Evolutionary conservation across 1,284 basidiomycete species (phyloP).

Genomic region (Cutaneotrichosporon sp.): DNA sequence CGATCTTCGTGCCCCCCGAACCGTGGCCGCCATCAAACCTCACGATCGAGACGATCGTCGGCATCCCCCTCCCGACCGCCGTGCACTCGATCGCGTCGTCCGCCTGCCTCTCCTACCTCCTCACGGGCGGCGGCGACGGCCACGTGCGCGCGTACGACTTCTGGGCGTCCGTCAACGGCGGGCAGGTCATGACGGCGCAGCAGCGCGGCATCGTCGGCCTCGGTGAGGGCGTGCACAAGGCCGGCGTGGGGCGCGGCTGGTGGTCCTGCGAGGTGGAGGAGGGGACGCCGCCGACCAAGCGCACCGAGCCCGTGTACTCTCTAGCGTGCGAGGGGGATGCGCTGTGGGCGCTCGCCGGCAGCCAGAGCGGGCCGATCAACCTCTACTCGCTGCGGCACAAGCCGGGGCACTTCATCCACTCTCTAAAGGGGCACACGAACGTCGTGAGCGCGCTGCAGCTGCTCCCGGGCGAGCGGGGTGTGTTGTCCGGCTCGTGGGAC

Average conservation of each 20-base stretch:
- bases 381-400: slow-evolving; percentile 90
- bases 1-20: slow-evolving; percentile 34
- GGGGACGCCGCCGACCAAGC: slow-evolving; percentile 13
- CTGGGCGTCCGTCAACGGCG: slow-evolving; percentile 83
- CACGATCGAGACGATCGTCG: slow-evolving; percentile 89
- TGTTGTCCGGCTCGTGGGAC: slow-evolving; percentile 95
- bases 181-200: slow-evolving; percentile 82
- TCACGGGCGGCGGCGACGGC: slow-evolving; percentile 91
- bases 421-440: slow-evolving; percentile 69
- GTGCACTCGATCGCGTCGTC: slow-evolving; percentile 84
- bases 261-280: slow-evolving; percentile 63
- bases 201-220: slow-evolving; percentile 85
- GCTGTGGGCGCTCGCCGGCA: slow-evolving; percentile 83
- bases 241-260: slow-evolving; percentile 83
- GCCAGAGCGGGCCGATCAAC: slow-evolving; percentile 82
- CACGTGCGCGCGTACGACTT: slow-evolving; percentile 93
- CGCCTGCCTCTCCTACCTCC: slow-evolving; percentile 81
- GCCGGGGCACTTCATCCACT: slow-evolving; percentile 76
- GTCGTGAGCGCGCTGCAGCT: slow-evolving; percentile 85
- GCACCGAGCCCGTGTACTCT: slow-evolving; percentile 75
- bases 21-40: slow-evolving; percentile 60
- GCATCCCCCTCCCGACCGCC: slow-evolving; percentile 82
- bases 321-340: slow-evolving; percentile 86
- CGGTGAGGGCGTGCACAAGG: slow-evolving; percentile 88
- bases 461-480: slow-evolving; percentile 74